Evolutionary conservation across 1,139 yeast species (phyloP).

Genomic region (Sugiyamaella xylanicola): DNA sequence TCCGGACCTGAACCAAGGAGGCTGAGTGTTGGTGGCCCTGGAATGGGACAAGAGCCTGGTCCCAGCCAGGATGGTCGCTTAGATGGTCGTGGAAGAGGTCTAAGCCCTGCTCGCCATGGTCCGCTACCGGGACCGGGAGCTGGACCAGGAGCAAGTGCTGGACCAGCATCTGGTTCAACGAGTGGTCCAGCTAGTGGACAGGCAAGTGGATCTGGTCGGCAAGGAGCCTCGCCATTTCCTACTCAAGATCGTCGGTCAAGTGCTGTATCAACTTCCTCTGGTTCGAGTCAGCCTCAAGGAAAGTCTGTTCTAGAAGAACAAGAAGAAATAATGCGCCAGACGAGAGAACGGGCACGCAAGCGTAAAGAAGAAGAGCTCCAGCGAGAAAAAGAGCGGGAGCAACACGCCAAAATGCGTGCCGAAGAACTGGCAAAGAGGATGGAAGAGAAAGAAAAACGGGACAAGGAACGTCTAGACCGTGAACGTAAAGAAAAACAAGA

Average conservation of each 20-base stretch:
- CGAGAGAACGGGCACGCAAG: constrained; percentile 40
- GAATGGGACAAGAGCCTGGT: neutral
- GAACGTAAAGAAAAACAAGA: constrained; percentile 17
- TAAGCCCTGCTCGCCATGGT: neutral
- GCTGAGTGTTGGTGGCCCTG: constrained; percentile 15
- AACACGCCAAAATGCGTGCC: constrained; percentile 37
- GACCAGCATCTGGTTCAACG: no score
- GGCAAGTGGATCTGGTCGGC: constrained; percentile 11
- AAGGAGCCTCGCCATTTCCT: neutral
- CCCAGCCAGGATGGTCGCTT: neutral
- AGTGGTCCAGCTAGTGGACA: no score
- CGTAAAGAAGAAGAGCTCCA: constrained; percentile 43
- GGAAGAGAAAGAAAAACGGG: constrained; percentile 31
- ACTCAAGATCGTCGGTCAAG: constrained; percentile 9
- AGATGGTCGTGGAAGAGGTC: constrained; percentile 11
- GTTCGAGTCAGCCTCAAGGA: constrained; percentile 4
- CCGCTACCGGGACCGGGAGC: neutral
- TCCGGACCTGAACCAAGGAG: constrained; percentile 11
- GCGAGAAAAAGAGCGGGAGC: constrained; percentile 38
- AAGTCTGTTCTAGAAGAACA: constrained; percentile 36
- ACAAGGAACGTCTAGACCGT: constrained; percentile 19
- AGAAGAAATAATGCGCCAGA: constrained; percentile 40
- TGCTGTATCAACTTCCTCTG: constrained; percentile 7
- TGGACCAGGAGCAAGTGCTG: neutral
- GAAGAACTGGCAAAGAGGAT: constrained; percentile 38